Conservation (phyloP, 768 basidiomycete species). For the Pulveroboletus ravenelii region DNA sequence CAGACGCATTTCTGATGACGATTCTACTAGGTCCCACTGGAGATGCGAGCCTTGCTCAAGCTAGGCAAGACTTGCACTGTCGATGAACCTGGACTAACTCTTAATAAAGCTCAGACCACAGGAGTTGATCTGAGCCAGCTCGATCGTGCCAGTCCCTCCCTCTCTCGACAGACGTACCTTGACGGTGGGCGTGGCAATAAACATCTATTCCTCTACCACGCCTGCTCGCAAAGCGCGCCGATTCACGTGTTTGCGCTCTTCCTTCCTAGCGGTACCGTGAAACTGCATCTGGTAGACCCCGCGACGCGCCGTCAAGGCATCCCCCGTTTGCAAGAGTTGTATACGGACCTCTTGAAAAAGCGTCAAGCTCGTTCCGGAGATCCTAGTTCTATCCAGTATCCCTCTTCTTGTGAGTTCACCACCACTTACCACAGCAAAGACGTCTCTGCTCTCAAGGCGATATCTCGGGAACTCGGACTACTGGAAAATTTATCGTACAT, state of each 20-base stretch:
- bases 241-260: slow-evolving; percentile 90
- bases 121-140: slow-evolving; percentile 85
- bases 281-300: slow-evolving; percentile 86
- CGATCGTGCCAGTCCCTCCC: slow-evolving; percentile 52
- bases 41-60: slow-evolving; percentile 73
- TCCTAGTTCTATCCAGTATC: slow-evolving; percentile 58
- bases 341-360: slow-evolving; percentile 57
- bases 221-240: slow-evolving; percentile 61
- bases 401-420: slow-evolving; percentile 52
- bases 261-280: slow-evolving; percentile 62
- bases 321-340: slow-evolving; percentile 69
- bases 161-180: slow-evolving; percentile 67
- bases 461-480: slow-evolving; percentile 81
- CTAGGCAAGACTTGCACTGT: slow-evolving; percentile 80
- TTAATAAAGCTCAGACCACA: slow-evolving; percentile 75
- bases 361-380: slow-evolving; percentile 38
- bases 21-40: slow-evolving; percentile 64
- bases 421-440: slow-evolving; percentile 79
- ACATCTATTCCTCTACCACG: slow-evolving; percentile 88
- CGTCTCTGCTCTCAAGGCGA: slow-evolving; percentile 71
- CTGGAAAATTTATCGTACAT: slow-evolving; percentile 69
- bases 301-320: slow-evolving; percentile 84
- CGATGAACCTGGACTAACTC: slow-evolving; percentile 59
- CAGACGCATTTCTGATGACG: background rate
- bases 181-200: slow-evolving; percentile 64